Percentiles rank a stretch among this genome's conserved stretches.
These are phyloP conservation scores for Chloromonas sp. DNA, from an alignment of 163 green algal species.

Conservation along the genomic window DNA sequence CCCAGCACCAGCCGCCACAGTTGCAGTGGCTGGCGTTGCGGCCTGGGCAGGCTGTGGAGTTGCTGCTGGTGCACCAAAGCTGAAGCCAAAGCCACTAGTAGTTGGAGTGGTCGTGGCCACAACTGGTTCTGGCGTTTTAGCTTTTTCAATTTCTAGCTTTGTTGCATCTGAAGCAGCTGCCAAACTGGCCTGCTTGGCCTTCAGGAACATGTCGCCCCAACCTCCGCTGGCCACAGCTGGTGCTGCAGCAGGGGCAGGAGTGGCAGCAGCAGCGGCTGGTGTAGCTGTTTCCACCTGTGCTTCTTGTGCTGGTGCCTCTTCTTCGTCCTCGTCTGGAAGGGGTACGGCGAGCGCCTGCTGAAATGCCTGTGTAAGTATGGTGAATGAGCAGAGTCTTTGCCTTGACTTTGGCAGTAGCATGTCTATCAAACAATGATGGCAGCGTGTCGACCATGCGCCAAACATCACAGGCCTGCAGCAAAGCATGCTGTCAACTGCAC, in stretches of 20 bases:
- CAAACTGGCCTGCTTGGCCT: neutral
- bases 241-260: neutral
- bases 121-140: neutral
- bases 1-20: neutral
- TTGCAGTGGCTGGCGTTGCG: no score
- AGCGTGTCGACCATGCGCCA: no score
- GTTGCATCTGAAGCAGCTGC: neutral
- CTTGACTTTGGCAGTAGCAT: no score
- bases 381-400: no score
- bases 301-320: constrained; percentile 9
- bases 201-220: neutral
- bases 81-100: neutral
- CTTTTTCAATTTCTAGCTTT: neutral
- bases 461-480: no score
- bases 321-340: constrained; percentile 22
- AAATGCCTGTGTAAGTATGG: neutral
- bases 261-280: constrained; percentile 2
- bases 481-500: no score
- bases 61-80: neutral
- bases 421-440: no score
- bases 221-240: neutral
- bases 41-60: no score
- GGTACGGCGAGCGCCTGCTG: constrained; percentile 14
- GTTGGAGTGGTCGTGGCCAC: neutral
- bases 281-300: constrained; percentile 3